Evolutionary conservation across 2,329 filamentous ascomycete genomes (phyloP).

Genomic region (Nemania sp.): DNA sequence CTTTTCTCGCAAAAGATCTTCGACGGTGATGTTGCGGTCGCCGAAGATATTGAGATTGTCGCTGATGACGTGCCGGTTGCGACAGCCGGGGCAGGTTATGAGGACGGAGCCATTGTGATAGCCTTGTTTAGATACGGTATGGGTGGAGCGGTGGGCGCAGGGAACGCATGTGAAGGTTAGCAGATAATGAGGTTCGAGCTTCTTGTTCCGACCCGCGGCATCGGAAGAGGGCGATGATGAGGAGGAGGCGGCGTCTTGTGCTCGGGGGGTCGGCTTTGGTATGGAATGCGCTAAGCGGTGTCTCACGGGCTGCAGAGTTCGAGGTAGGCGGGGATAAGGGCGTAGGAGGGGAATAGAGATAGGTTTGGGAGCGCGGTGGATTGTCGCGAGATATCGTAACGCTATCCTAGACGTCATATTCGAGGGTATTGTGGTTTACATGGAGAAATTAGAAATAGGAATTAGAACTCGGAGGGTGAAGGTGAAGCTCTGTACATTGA

Average conservation of each 20-base stretch:
- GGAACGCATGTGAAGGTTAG: constrained; percentile 94
- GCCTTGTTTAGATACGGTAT: constrained; percentile 91
- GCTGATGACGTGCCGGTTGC: constrained; percentile 89
- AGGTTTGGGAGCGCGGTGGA: constrained; percentile 35
- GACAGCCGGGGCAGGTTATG: constrained; percentile 87
- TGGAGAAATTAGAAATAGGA: not conserved
- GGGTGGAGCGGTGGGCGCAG: constrained; percentile 82
- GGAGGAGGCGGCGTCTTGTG: constrained; percentile 15
- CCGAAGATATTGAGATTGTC: constrained; percentile 88
- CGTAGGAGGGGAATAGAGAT: constrained; percentile 38
- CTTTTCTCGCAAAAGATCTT: constrained; percentile 81
- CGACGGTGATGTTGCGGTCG: constrained; percentile 75
- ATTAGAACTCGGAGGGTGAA: not conserved
- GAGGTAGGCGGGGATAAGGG: constrained; percentile 44
- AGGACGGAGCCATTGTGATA: constrained; percentile 92
- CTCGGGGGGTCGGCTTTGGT: constrained; percentile 43
- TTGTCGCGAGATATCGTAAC: constrained; percentile 30
- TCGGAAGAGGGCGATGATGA: constrained; percentile 37
- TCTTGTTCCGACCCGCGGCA: constrained; percentile 44
- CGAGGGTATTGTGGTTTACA: not conserved
- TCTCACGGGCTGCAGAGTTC: constrained; percentile 42
- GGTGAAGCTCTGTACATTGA: too few species aligned
- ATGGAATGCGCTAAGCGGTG: constrained; percentile 49
- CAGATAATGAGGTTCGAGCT: constrained; percentile 77
- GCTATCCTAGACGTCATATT: constrained; percentile 44